Base-by-base conservation (phyloP, 345 rosid genomes). In the Rhodamnia rubescens region DNA sequence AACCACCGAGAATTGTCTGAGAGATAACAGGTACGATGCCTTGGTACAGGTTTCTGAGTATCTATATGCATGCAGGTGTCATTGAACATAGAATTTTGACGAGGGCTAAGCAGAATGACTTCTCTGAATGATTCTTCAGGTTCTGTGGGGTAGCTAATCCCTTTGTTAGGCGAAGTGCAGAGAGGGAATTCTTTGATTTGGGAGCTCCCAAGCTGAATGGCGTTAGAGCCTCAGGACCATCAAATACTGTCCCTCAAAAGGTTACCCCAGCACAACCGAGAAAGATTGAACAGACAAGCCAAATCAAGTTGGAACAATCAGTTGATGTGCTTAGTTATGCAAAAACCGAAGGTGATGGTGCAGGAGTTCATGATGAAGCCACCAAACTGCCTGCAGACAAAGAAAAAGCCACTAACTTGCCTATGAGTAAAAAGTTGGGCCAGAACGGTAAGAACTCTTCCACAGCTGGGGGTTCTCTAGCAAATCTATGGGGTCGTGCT, bases 401-500 rank as follows among this genome's bases (percentile, higher is more conserved):
- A 87, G 94, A 91, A 87, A 94, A 93, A 57, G 81, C 83, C 57
- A 83, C 88, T 87, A 61, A 85, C 36, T 81, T 88, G 42, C 86
- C 90, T 44, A 86, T 87, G 85, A 59, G 53, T 90, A 91, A 82
- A 82, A 92, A 86, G 88, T 92, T 89, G 78, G 93, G 91, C 54
- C 92, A 90, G 82, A 81, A 87, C 20, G 85, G 85, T 83, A 95
- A 92, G 89, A 91, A 86, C 85, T 56, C 90, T 75, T 56, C 89
- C 69, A 93, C 88, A 84, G 85, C 88, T 75, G 93, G 92, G 83
- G 92, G 94, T 87, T 93, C 93, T 52, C 88, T 96, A 74, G 90
- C 92, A 85, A 95, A 90, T 87, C 88, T 96, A 83, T 97, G 98
- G 99, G 93, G 91, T 42, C 93, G 90, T 88, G 98, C 97, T 78